These are phyloP conservation scores for Colletotrichum sp. DNA, from an alignment of 2,329 filamentous ascomycete species.

Conservation along the genomic window DNA sequence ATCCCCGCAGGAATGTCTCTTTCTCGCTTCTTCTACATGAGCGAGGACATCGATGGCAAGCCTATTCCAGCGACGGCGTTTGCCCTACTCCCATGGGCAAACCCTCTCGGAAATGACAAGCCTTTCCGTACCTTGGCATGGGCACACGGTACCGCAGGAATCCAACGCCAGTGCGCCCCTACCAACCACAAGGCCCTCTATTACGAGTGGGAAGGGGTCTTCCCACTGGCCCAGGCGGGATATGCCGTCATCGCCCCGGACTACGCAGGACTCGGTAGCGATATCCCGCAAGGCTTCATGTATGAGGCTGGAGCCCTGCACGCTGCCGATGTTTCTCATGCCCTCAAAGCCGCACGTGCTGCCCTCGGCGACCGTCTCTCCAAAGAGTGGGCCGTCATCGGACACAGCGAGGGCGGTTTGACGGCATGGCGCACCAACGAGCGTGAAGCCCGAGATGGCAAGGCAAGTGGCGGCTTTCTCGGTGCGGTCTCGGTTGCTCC, in stretches of 20 bases:
- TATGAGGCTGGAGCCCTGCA: slow-evolving; percentile 24
- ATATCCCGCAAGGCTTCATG: slow-evolving; percentile 25
- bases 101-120: background rate
- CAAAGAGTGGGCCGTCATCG: slow-evolving; percentile 26
- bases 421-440: slow-evolving; percentile 28
- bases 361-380: slow-evolving; percentile 8
- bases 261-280: slow-evolving; percentile 13
- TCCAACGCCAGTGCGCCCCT: slow-evolving; percentile 24
- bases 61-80: slow-evolving; percentile 18
- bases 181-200: slow-evolving; percentile 26
- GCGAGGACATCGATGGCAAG: background rate
- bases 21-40: slow-evolving; percentile 17
- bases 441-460: slow-evolving; percentile 20
- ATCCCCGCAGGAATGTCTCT: slow-evolving; percentile 13
- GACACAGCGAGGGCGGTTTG: slow-evolving; percentile 29
- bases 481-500: slow-evolving; percentile 18
- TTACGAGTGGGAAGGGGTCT: slow-evolving; percentile 26
- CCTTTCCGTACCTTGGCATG: slow-evolving; percentile 23
- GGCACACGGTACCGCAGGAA: slow-evolving; percentile 29
- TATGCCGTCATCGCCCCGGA: slow-evolving; percentile 16
- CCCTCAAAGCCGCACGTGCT: slow-evolving; percentile 22
- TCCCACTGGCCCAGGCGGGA: slow-evolving; percentile 15
- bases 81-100: slow-evolving; percentile 16
- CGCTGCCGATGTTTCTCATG: slow-evolving; percentile 22
- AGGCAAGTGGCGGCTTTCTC: slow-evolving; percentile 16